Evolutionary conservation across 2,329 filamentous ascomycete species (phyloP).

Genomic region (Setomelanomma holmii): DNA sequence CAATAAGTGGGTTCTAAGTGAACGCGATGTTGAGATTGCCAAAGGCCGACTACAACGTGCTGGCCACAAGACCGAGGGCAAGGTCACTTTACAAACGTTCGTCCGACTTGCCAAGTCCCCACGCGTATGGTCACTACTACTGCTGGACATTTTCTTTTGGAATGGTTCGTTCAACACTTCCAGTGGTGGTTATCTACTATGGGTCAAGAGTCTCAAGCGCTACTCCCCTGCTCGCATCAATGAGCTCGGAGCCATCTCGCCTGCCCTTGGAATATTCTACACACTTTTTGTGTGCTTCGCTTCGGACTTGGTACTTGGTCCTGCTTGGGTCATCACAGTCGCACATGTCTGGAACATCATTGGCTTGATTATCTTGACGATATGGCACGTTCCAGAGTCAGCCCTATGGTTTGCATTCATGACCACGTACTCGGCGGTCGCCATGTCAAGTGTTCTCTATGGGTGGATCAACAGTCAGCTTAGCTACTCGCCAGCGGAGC

Average conservation of each 20-base stretch:
- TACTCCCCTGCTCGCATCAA: conserved; percentile 59
- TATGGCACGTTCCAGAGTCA: conserved; percentile 64
- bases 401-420: conserved; percentile 63
- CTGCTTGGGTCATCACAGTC: conserved; percentile 63
- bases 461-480: conserved; percentile 64
- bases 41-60: conserved; percentile 54
- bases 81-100: conserved; percentile 28
- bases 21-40: conserved; percentile 57
- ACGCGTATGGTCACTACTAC: conserved; percentile 60
- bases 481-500: conserved; percentile 54
- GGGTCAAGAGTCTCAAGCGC: conserved; percentile 63
- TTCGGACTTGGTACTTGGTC: conserved; percentile 61
- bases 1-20: conserved; percentile 56
- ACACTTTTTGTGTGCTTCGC: conserved; percentile 62
- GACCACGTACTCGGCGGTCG: conserved; percentile 58
- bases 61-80: conserved; percentile 46
- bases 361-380: conserved; percentile 60
- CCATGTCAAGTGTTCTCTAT: conserved; percentile 63
- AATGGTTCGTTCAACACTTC: conserved; percentile 58
- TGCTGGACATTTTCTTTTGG: conserved; percentile 65
- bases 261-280: conserved; percentile 65
- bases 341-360: conserved; percentile 60
- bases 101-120: conserved; percentile 43
- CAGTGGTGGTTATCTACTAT: conserved; percentile 62
- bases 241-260: conserved; percentile 60